phyloP scores from a whole-genome alignment of 2,329 filamentous ascomycete species.

The Aspergillus pseudotamarii region DNA sequence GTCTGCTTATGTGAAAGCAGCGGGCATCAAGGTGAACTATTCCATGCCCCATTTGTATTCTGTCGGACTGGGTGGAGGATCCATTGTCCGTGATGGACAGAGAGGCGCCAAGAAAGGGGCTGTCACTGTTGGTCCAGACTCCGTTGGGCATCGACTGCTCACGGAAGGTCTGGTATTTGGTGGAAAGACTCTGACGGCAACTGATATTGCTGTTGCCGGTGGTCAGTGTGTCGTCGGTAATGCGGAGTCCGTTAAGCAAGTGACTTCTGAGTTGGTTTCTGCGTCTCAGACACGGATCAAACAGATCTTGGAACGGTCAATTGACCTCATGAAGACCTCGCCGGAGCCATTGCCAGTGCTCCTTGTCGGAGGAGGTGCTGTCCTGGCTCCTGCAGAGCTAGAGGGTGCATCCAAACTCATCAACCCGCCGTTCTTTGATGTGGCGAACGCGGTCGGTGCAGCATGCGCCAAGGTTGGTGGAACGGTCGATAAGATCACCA shows the following conservation, averaged over 20 bases:
- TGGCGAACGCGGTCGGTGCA: slow-evolving; percentile 68
- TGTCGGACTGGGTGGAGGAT: background rate
- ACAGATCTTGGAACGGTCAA: background rate
- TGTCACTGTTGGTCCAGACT: slow-evolving; percentile 61
- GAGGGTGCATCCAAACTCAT: background rate
- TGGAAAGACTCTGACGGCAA: slow-evolving; percentile 60
- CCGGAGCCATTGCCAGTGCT: slow-evolving; percentile 44
- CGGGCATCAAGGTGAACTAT: background rate
- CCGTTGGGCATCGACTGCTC: slow-evolving; percentile 61
- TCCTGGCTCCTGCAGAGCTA: background rate
- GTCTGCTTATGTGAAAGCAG: background rate
- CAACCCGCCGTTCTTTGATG: slow-evolving; percentile 35
- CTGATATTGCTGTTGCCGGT: slow-evolving; percentile 54
- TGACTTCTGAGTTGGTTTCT: background rate
- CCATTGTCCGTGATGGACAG: background rate
- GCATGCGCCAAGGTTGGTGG: slow-evolving; percentile 62
- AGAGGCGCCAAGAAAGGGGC: background rate
- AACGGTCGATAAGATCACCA: background rate
- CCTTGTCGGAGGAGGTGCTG: slow-evolving; percentile 63
- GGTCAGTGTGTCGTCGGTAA: background rate
- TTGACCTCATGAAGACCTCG: background rate
- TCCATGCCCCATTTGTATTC: background rate
- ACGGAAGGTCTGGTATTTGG: slow-evolving; percentile 61
- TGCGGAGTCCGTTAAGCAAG: background rate
- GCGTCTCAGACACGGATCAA: background rate